Conservation (phyloP, 768 basidiomycete genomes). For the Phlebiopsis gigantea region DNA sequence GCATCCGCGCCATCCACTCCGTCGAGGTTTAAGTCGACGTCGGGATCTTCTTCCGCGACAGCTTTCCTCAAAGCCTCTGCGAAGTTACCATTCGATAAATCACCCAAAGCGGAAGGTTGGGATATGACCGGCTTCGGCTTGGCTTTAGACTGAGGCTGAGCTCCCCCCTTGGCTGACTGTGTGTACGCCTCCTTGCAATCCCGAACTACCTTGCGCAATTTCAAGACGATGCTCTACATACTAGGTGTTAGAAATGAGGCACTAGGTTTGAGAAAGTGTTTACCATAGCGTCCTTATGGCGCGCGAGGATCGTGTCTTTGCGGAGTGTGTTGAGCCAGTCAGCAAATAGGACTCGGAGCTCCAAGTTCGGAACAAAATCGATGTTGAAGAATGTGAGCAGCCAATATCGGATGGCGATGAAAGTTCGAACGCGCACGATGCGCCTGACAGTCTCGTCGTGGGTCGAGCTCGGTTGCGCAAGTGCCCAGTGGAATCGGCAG, state of each 20-base stretch:
- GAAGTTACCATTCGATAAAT: conserved; percentile 42
- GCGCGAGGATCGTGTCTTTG: conserved; percentile 63
- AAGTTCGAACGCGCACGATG: conserved; percentile 84
- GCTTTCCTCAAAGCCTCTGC: conserved; percentile 44
- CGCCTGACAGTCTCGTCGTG: conserved; percentile 69
- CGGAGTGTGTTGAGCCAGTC: conserved; percentile 79
- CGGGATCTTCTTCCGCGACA: conserved; percentile 41
- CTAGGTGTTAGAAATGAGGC: conserved; percentile 1
- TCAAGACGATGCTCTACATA: conserved; percentile 68
- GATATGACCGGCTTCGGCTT: background rate
- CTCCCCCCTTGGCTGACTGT: conserved; percentile 4
- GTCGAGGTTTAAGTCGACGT: conserved; percentile 73
- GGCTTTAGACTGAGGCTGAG: background rate
- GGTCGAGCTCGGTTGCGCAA: conserved; percentile 41
- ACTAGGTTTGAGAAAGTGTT: conserved; percentile 6
- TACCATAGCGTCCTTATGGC: conserved; percentile 67
- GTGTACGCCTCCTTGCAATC: conserved; percentile 69
- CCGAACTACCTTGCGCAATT: conserved; percentile 77
- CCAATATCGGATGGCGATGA: conserved; percentile 89
- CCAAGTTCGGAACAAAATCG: conserved; percentile 80
- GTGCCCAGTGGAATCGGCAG: conserved; percentile 86
- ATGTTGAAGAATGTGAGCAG: conserved; percentile 84
- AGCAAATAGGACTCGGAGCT: conserved; percentile 65
- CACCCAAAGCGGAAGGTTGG: conserved; percentile 12
- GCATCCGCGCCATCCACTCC: conserved; percentile 7